Evolutionary conservation across 495 filamentous ascomycete genomes (phyloP).

Genomic region (Chaetomium fimeti): DNA sequence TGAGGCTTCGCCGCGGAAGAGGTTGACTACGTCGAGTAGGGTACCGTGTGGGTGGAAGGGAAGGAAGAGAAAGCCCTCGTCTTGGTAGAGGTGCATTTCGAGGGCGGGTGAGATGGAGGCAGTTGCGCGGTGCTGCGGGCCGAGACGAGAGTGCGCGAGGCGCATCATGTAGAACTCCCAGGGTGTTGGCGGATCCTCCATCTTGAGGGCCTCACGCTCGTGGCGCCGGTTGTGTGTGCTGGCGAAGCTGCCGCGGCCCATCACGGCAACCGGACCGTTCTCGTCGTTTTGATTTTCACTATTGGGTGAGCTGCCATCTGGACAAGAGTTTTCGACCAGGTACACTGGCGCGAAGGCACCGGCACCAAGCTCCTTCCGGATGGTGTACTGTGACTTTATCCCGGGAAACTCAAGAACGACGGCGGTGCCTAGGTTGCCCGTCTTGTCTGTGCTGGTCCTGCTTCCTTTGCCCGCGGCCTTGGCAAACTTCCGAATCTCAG

Average conservation of each 20-base stretch:
- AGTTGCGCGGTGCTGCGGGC: constrained; percentile 60
- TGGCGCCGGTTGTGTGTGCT: constrained; percentile 47
- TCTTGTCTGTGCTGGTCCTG: constrained; percentile 63
- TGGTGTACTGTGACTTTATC: constrained; percentile 60
- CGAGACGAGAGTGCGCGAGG: constrained; percentile 70
- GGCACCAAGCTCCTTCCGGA: constrained; percentile 85
- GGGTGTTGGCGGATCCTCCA: constrained; percentile 76
- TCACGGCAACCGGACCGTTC: constrained; percentile 45
- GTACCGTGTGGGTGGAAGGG: constrained; percentile 89
- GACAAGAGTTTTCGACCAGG: constrained; percentile 67
- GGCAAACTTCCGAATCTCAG: constrained; percentile 75
- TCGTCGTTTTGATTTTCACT: constrained; percentile 50
- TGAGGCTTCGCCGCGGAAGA: constrained; percentile 66
- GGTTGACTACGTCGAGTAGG: constrained; percentile 86
- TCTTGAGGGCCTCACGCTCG: constrained; percentile 80
- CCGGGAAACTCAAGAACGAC: constrained; percentile 67
- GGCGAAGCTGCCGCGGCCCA: constrained; percentile 53
- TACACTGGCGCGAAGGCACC: constrained; percentile 96
- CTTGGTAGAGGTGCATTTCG: constrained; percentile 81
- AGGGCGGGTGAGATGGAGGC: constrained; percentile 77
- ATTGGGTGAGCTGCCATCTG: constrained; percentile 41
- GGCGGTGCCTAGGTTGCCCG: constrained; percentile 51
- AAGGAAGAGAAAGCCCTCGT: constrained; percentile 82
- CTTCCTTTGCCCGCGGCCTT: constrained; percentile 63
- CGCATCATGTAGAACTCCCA: constrained; percentile 99